phyloP scores from a whole-genome alignment of 2,329 filamentous ascomycete genomes.

The Fusarium torulosum region DNA sequence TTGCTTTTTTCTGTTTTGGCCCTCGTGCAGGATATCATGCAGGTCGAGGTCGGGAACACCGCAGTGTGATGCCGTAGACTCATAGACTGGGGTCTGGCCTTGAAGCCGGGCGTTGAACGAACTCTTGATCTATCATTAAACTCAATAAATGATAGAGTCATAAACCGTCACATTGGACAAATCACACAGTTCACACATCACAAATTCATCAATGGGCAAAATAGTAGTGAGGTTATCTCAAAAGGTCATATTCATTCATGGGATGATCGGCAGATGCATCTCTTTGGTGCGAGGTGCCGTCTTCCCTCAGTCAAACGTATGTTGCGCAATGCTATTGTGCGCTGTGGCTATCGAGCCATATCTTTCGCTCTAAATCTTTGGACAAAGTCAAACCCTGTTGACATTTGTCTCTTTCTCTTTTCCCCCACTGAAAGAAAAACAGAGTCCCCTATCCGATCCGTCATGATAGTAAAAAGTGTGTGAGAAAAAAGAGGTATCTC shows the following conservation, averaged over 20 bases:
- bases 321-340: constrained; percentile 31
- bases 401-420: constrained; percentile 13
- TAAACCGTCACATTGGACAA: not conserved
- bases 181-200: constrained; percentile 9
- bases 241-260: constrained; percentile 36
- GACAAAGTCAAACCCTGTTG: constrained; percentile 13
- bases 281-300: constrained; percentile 33
- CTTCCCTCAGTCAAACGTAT: constrained; percentile 42
- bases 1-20: constrained; percentile 22
- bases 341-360: constrained; percentile 39
- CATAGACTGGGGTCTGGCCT: not conserved
- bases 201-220: not conserved
- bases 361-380: constrained; percentile 36
- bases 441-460: constrained; percentile 9
- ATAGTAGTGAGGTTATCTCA: constrained; percentile 34
- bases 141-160: not conserved
- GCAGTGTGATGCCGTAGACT: constrained; percentile 5
- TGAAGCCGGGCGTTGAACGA: not conserved
- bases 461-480: constrained; percentile 33
- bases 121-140: not conserved
- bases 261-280: constrained; percentile 41
- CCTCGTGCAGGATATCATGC: constrained; percentile 6
- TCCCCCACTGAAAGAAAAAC: constrained; percentile 5
- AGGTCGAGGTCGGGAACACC: constrained; percentile 12
- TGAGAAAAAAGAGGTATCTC: constrained; percentile 35